Evolutionary conservation across 2,329 filamentous ascomycete genomes (phyloP).

Genomic region (Acrodontium crateriforme): DNA sequence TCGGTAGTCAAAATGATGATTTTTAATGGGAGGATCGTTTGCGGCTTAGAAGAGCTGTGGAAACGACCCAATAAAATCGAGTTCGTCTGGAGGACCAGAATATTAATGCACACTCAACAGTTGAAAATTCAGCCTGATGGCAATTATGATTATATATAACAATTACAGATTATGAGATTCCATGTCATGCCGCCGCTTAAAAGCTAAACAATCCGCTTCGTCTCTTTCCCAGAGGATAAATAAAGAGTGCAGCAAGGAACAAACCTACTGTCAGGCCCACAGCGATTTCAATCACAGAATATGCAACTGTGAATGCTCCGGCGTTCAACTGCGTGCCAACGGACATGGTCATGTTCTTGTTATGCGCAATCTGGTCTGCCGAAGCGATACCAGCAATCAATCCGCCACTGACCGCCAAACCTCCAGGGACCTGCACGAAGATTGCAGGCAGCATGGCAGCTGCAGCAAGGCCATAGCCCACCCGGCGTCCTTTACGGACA

Average conservation of each 20-base stretch:
- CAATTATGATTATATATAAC: not conserved
- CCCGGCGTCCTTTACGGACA: constrained; percentile 25
- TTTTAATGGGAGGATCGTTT: no score
- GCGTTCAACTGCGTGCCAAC: constrained; percentile 23
- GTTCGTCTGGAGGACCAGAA: no score
- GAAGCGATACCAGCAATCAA: constrained; percentile 43
- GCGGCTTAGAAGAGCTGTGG: no score
- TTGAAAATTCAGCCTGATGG: no score
- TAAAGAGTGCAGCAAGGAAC: constrained; percentile 34
- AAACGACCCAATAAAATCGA: no score
- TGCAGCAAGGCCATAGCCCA: constrained; percentile 66
- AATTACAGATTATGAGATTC: no score
- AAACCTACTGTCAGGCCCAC: constrained; percentile 38
- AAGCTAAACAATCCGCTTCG: constrained; percentile 31
- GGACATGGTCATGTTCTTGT: constrained; percentile 23
- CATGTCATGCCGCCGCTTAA: constrained; percentile 4
- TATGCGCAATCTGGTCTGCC: constrained; percentile 39
- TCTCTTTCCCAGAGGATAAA: constrained; percentile 37
- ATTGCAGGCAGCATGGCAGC: constrained; percentile 79
- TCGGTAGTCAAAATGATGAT: no score
- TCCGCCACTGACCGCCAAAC: constrained; percentile 43
- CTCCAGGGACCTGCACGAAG: constrained; percentile 53
- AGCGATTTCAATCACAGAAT: constrained; percentile 35
- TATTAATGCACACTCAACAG: no score
- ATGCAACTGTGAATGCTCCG: constrained; percentile 34